Evolutionary conservation across 1,139 yeast species (phyloP), one percentile per base, ranked within the genome.

Genomic region (Diutina rugosa): DNA sequence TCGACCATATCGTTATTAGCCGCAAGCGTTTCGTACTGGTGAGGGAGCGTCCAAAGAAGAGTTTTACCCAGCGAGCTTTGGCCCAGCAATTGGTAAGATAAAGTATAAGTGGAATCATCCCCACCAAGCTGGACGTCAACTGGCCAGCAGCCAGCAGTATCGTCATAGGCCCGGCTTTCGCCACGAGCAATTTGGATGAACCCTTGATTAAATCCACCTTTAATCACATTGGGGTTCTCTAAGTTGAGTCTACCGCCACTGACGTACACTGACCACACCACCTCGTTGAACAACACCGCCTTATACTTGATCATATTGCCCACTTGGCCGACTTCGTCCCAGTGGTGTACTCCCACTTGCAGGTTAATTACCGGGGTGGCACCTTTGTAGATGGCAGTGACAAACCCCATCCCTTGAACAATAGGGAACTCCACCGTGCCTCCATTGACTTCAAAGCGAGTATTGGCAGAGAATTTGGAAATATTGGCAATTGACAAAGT

Each of bases 341-440:
- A 70, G n/a, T 72, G 66, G 64, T 79, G 79, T 62, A 86, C 73
- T 0, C 93, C 95, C 46, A 85, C 87, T 54, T 81, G 81, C 35
- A 89, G 82, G 3, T 77, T 75, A 51, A 86, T 66, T 30, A 76
- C 71, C 0, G 90, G 86, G 7, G 73, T 73, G 46, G 85, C 69
- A 59, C 76, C 76, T n/a, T 67, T 62, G 56, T 60, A 61, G 14
- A 60, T 55, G 38, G 48, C 55, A 9, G 55, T 52, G 38, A 44
- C 55, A 29, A 44, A 52, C 16, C 55, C 55, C 55, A 52, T 52
- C 9, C 55, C 55, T 14, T 52, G 55, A 8, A 52, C 55, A 29
- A 52, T 41, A 5, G 55, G 55, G n/a, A 41, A 44, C 12, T 21
- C 35, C 14, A 52, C n/a, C 3, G 38, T 12, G n/a, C 64, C 59